phyloP scores from a whole-genome alignment of 2,329 filamentous ascomycete genomes.

The Hymenotorrendiella dingleyae region DNA sequence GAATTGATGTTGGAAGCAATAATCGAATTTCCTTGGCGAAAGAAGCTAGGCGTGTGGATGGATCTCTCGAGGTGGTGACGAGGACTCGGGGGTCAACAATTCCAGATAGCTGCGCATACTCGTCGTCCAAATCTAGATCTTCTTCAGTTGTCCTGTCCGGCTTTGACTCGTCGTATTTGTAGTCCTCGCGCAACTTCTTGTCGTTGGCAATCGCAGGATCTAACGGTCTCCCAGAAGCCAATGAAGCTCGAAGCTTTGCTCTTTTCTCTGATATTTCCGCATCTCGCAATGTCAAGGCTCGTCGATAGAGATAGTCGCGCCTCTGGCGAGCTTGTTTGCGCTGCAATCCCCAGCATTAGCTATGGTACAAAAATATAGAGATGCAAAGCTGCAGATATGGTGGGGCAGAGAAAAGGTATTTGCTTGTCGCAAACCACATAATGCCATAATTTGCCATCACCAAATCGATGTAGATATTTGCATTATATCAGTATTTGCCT shows the following conservation, averaged over 20 bases:
- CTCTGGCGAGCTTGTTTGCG: conserved; percentile 73
- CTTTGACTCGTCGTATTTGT: conserved; percentile 85
- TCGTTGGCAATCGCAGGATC: conserved; percentile 82
- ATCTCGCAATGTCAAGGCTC: conserved; percentile 79
- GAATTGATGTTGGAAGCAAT: conserved; percentile 76
- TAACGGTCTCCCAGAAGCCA: conserved; percentile 83
- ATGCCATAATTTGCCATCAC: too few relatives aligned
- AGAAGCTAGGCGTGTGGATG: conserved; percentile 74
- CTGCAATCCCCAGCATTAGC: conserved; percentile 29
- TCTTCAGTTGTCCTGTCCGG: conserved; percentile 62
- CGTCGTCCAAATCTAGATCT: conserved; percentile 73
- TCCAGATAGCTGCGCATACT: conserved; percentile 87
- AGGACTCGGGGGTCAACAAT: conserved; percentile 84
- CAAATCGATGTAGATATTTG: too few relatives aligned
- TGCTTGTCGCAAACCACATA: conserved; percentile 2
- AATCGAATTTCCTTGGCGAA: conserved; percentile 91
- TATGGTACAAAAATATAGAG: conserved; percentile 2
- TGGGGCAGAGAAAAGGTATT: conserved; percentile 1
- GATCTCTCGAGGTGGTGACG: conserved; percentile 85
- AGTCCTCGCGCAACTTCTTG: conserved; percentile 76
- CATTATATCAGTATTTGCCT: too few relatives aligned
- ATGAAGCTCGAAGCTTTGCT: conserved; percentile 75
- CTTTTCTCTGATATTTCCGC: conserved; percentile 91
- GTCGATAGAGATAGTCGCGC: conserved; percentile 84
- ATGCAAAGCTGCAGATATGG: background rate